Conservation (phyloP, 345 rosid species). For the Melaleuca quinquenervia region DNA sequence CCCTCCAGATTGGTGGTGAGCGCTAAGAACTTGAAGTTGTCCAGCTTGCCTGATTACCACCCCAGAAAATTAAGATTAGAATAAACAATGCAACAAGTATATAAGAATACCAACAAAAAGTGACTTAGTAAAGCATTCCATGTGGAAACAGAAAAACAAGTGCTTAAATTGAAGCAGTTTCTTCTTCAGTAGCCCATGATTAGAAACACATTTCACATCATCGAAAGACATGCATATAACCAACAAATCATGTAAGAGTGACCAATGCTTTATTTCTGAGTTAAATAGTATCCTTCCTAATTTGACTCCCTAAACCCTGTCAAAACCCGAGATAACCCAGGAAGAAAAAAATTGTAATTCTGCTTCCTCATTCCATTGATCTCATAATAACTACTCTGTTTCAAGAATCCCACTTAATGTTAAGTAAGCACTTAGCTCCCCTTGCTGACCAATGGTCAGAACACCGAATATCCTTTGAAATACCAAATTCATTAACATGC, state of each 20-base stretch:
- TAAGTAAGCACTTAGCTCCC: not conserved
- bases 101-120: not conserved
- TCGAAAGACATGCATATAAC: not conserved
- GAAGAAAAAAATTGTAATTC: not conserved
- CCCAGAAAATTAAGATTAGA: not conserved
- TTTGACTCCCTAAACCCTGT: not conserved
- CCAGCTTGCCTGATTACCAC: conserved; percentile 50
- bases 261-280: not conserved
- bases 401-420: not conserved
- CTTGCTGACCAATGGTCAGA: not conserved
- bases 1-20: conserved; percentile 98
- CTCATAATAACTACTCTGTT: not conserved
- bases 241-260: not conserved
- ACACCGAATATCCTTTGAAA: not conserved
- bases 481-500: not conserved
- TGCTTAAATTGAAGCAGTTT: not conserved
- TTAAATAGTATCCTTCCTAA: not conserved
- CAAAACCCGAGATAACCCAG: not conserved
- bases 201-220: not conserved
- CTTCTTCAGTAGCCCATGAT: not conserved
- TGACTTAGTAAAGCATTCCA: not conserved
- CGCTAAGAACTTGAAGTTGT: conserved; percentile 83
- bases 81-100: not conserved
- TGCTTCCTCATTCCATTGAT: not conserved
- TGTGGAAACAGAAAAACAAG: not conserved